Percentiles rank a stretch among this genome's conserved stretches.
phyloP scores from a whole-genome alignment of 306 rosid genomes.

The Casuarina cunninghamiana region DNA sequence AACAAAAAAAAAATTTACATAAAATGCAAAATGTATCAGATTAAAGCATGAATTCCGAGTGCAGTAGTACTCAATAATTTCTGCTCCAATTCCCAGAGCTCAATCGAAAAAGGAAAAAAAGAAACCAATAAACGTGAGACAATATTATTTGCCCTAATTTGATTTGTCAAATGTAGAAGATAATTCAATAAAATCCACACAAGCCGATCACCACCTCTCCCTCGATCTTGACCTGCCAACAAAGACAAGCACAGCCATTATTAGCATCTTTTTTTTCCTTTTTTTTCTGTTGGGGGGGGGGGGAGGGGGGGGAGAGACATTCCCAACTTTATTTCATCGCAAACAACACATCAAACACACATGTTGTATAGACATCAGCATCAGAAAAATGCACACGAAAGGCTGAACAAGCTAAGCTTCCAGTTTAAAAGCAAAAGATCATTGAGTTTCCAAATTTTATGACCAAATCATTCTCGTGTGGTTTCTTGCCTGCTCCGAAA shows the following conservation, averaged over 20 bases:
- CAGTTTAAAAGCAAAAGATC: not conserved
- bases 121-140: conserved; percentile 30
- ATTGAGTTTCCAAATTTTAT: not conserved
- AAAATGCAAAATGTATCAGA: conserved; percentile 33
- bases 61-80: conserved; percentile 36
- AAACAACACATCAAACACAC: not conserved
- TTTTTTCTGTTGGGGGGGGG: too few species aligned
- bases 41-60: conserved; percentile 26
- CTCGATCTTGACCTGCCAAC: conserved; percentile 50
- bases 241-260: conserved; percentile 12
- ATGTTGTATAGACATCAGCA: not conserved
- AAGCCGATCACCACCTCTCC: conserved; percentile 53
- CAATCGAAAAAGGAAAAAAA: conserved; percentile 13
- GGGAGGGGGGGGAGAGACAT: not conserved
- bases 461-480: not conserved
- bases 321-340: not conserved
- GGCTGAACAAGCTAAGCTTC: not conserved
- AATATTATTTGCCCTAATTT: conserved; percentile 39
- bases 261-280: not conserved
- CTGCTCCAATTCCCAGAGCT: conserved; percentile 41
- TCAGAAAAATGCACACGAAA: not conserved
- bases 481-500: not conserved
- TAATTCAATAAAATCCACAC: conserved; percentile 28
- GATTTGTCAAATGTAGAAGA: conserved; percentile 36
- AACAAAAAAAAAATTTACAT: conserved; percentile 32